phyloP scores from a whole-genome alignment of 2,329 filamentous ascomycete species.

The Waltergamsia citrina region DNA sequence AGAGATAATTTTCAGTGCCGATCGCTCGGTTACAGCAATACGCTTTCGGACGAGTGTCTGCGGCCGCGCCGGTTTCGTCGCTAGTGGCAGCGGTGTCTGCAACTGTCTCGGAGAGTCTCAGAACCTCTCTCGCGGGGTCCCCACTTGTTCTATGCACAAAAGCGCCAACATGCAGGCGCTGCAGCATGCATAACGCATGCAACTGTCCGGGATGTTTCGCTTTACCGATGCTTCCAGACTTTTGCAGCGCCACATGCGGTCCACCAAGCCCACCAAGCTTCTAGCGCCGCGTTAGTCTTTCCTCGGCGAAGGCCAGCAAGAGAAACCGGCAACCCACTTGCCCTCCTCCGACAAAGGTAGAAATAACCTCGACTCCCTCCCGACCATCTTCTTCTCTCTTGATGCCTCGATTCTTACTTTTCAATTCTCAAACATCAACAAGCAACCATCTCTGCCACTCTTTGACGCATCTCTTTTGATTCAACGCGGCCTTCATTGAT shows the following conservation, averaged over 20 bases:
- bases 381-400: background rate
- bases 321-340: background rate
- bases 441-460: background rate
- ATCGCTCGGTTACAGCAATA: background rate
- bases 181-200: slow-evolving; percentile 3
- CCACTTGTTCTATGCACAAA: slow-evolving; percentile 6
- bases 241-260: slow-evolving; percentile 1
- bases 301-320: background rate
- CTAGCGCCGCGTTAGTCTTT: background rate
- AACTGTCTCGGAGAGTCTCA: too few relatives aligned
- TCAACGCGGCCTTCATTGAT: background rate
- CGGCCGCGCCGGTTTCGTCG: too few relatives aligned
- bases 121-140: slow-evolving; percentile 4
- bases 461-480: background rate
- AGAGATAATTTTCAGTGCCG: background rate
- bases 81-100: too few relatives aligned
- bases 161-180: too few relatives aligned
- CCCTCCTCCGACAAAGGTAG: slow-evolving; percentile 1
- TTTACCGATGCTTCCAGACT: slow-evolving; percentile 5
- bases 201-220: slow-evolving; percentile 2
- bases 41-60: background rate
- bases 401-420: background rate
- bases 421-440: background rate
- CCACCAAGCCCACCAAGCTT: slow-evolving; percentile 1
- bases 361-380: slow-evolving; percentile 2